These are phyloP conservation scores for Vaccinium vitisidaea DNA, from an alignment of 148 eudicot genomes.

Conservation along the genomic window DNA sequence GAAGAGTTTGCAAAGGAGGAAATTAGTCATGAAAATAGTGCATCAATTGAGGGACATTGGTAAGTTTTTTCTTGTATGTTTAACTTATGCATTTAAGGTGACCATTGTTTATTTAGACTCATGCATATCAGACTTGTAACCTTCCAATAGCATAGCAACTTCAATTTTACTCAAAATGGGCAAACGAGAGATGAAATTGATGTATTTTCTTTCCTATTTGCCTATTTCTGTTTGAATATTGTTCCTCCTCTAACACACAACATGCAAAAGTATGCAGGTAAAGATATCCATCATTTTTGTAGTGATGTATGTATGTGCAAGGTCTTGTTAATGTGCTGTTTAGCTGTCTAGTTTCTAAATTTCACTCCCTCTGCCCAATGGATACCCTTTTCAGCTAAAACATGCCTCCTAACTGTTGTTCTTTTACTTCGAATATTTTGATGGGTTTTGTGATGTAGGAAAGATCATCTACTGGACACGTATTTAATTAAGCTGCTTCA, in stretches of 20 bases:
- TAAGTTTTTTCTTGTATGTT: conserved; percentile 28
- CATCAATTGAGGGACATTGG: conserved; percentile 57
- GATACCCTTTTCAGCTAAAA: not conserved
- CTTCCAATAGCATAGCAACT: not conserved
- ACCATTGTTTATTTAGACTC: not conserved
- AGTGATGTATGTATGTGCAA: not conserved
- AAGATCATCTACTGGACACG: not conserved
- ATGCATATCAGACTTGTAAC: not conserved
- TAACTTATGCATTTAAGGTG: conserved; percentile 3
- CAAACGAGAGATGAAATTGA: not conserved
- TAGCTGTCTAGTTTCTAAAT: not conserved
- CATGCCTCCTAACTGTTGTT: not conserved
- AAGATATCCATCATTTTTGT: not conserved
- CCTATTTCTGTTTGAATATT: not conserved
- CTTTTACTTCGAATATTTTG: conserved; percentile 4
- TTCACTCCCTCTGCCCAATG: conserved; percentile 1
- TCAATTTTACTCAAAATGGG: not conserved
- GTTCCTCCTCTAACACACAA: not conserved
- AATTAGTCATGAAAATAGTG: conserved; percentile 47
- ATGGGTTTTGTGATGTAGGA: conserved; percentile 1
- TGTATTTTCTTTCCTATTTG: not conserved
- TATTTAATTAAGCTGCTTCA: not conserved
- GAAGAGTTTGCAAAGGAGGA: conserved; percentile 89
- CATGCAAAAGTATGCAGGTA: not conserved
- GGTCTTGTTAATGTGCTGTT: conserved; percentile 7